Evolutionary conservation across 192 early-diverging fungal species (phyloP).

Genomic region (Coemansia sp.): DNA sequence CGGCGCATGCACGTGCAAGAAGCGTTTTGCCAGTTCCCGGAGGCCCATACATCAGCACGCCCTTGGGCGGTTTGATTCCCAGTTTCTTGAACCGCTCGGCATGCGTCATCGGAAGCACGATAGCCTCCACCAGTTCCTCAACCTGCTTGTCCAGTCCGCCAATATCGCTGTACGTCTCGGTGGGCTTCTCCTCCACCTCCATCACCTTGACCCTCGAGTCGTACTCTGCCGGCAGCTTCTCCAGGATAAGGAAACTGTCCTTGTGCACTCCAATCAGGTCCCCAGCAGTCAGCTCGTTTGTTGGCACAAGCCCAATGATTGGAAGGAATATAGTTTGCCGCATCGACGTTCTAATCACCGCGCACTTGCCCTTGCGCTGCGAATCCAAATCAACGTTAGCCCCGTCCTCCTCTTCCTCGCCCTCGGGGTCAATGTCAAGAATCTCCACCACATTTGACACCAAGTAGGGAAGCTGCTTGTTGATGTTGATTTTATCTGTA

Average conservation of each 20-base stretch:
- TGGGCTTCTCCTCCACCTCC: conserved; percentile 99
- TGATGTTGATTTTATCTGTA: conserved; percentile 97
- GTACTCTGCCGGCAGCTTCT: conserved; percentile 96
- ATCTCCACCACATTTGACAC: conserved; percentile 97
- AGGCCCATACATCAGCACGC: conserved; percentile 81
- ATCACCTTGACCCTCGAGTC: conserved; percentile 98
- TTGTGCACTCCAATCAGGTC: conserved; percentile 99
- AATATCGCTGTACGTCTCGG: conserved; percentile 95
- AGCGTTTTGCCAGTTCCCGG: conserved; percentile 90
- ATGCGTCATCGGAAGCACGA: conserved; percentile 86
- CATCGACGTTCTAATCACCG: conserved; percentile 94
- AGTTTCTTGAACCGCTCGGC: conserved; percentile 83
- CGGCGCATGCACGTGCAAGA: conserved; percentile 96
- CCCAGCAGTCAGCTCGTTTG: conserved; percentile 85
- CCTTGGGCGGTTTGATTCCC: conserved; percentile 87
- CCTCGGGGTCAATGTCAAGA: conserved; percentile 88
- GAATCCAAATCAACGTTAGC: conserved; percentile 92
- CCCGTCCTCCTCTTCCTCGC: conserved; percentile 91
- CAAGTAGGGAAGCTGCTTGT: conserved; percentile 95
- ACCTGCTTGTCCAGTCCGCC: conserved; percentile 90
- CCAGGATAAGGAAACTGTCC: conserved; percentile 93
- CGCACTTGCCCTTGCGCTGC: conserved; percentile 93
- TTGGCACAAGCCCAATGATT: conserved; percentile 93
- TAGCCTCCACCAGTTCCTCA: conserved; percentile 83
- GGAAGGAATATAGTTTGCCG: conserved; percentile 97